Conservation (phyloP, 73 alveolate genomes). For the Paramecium tetraurelia region DNA sequence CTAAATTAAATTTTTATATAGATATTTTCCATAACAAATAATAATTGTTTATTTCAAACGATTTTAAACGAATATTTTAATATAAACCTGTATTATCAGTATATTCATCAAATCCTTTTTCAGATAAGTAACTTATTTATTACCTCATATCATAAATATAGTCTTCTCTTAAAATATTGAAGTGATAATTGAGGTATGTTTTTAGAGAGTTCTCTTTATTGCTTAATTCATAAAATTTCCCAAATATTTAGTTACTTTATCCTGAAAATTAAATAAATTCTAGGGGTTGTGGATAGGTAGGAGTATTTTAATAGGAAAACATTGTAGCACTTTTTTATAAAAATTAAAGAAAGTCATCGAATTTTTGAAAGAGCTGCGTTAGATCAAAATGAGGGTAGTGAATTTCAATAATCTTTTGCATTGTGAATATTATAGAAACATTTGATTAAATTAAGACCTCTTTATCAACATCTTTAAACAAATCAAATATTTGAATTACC, state of each 20-base stretch:
- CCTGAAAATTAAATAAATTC: neutral
- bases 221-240: neutral
- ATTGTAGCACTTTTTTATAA: neutral
- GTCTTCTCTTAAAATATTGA: neutral
- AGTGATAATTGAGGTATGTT: neutral
- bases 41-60: neutral
- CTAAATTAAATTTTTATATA: neutral
- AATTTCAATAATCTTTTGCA: neutral
- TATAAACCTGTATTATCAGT: neutral
- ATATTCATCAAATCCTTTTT: neutral
- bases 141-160: neutral
- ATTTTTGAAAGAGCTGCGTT: neutral
- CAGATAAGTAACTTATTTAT: neutral
- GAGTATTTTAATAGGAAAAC: neutral
- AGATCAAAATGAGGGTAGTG: neutral
- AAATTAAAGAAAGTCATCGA: neutral
- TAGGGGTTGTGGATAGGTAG: neutral
- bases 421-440: neutral
- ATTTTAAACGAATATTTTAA: neutral
- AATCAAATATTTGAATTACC: neutral
- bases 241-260: neutral
- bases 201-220: neutral
- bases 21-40: neutral
- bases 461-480: neutral
- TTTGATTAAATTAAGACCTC: neutral